Conservation (phyloP, 768 basidiomycete species). For the Clitopilus hobsonii region DNA sequence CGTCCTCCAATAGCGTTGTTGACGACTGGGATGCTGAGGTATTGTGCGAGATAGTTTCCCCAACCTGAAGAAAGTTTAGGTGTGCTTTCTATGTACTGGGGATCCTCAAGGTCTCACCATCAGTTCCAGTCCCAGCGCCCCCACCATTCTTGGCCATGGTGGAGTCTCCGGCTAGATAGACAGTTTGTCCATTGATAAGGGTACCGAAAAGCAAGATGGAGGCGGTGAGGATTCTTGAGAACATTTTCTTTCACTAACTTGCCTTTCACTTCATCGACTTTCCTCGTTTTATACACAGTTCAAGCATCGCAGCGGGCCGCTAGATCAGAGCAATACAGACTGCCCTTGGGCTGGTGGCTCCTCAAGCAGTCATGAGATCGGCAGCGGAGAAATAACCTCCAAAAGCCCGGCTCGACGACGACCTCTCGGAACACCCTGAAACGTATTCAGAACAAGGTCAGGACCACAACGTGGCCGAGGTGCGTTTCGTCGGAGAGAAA, state of each 20-base stretch:
- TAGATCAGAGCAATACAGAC: no score
- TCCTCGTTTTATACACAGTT: neutral
- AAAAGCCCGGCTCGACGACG: neutral
- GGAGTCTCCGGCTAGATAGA: slow-evolving; percentile 40
- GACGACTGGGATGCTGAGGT: slow-evolving; percentile 35
- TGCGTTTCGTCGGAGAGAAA: neutral
- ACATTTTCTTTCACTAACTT: slow-evolving; percentile 6
- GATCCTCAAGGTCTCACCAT: no score
- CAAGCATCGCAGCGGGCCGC: neutral
- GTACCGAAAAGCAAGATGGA: slow-evolving; percentile 8
- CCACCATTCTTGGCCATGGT: slow-evolving; percentile 39
- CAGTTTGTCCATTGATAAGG: slow-evolving; percentile 25
- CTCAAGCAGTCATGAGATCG: neutral
- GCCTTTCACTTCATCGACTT: neutral
- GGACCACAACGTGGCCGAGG: neutral
- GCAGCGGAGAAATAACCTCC: neutral
- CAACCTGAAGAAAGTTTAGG: slow-evolving; percentile 37
- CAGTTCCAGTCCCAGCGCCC: slow-evolving; percentile 24
- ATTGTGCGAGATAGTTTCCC: slow-evolving; percentile 39
- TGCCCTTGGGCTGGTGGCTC: no score
- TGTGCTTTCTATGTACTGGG: no score
- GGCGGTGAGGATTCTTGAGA: slow-evolving; percentile 7
- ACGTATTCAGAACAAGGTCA: neutral
- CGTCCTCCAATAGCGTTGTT: slow-evolving; percentile 43
- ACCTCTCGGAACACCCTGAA: neutral